phyloP scores from a whole-genome alignment of 2,329 filamentous ascomycete species.

The Penicillium psychrosexuale region DNA sequence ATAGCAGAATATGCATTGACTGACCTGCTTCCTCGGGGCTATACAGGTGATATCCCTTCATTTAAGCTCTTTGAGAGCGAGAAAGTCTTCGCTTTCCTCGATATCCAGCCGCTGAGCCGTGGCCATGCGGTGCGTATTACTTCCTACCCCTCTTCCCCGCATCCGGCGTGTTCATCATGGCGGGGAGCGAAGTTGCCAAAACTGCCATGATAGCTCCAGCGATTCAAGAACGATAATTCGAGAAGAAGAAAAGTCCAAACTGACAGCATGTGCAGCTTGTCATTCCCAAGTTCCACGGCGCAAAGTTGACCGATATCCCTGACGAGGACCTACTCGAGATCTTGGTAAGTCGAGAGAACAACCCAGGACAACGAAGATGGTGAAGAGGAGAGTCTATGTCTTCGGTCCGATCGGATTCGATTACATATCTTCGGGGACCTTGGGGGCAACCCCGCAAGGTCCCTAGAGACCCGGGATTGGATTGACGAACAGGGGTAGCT shows the following conservation, averaged over 20 bases:
- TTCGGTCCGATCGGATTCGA: background rate
- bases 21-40: background rate
- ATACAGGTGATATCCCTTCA: constrained; percentile 83
- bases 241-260: background rate
- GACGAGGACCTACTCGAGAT: constrained; percentile 83
- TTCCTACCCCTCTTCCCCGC: constrained; percentile 18
- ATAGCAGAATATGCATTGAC: background rate
- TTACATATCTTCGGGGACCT: background rate
- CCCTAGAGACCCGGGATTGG: constrained; percentile 11
- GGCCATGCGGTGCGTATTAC: constrained; percentile 74
- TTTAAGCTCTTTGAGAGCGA: constrained; percentile 96
- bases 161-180: background rate
- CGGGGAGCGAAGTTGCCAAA: background rate
- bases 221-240: background rate
- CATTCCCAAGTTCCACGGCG: constrained; percentile 92
- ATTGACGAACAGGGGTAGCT: constrained; percentile 6
- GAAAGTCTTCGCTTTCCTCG: constrained; percentile 91
- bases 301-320: constrained; percentile 86
- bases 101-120: constrained; percentile 83
- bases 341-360: constrained; percentile 54
- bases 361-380: background rate
- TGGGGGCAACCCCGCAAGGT: constrained; percentile 20
- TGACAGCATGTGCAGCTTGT: constrained; percentile 63
- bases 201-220: background rate
- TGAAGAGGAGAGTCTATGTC: background rate